Evolutionary conservation across 495 filamentous ascomycete genomes (phyloP).

Genomic region (Immersiella caudata): DNA sequence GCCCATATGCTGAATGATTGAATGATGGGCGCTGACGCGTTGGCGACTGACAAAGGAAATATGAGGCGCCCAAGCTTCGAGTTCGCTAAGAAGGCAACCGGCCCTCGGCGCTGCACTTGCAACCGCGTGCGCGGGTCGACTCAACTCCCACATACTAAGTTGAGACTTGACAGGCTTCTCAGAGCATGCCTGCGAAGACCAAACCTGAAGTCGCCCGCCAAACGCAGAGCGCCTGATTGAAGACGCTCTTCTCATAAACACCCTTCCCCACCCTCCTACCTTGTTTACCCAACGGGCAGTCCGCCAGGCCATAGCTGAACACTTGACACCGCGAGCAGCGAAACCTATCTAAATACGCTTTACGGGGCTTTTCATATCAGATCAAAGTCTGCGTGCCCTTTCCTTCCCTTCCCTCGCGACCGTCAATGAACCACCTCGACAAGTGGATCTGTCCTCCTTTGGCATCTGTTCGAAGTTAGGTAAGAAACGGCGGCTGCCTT

Average conservation of each 20-base stretch:
- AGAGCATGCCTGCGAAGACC: not conserved
- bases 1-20: no score
- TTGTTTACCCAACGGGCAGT: not conserved
- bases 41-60: not conserved
- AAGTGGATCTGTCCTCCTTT: not conserved
- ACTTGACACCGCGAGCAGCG: conserved; percentile 30
- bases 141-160: not conserved
- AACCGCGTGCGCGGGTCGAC: conserved; percentile 12
- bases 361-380: conserved; percentile 32
- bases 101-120: conserved; percentile 23
- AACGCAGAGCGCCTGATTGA: not conserved
- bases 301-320: conserved; percentile 25
- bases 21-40: not conserved
- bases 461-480: not conserved
- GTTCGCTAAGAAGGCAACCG: not conserved
- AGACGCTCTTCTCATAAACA: conserved; percentile 1
- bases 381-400: not conserved
- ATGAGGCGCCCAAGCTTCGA: not conserved
- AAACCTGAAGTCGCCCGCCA: not conserved
- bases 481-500: not conserved
- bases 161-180: conserved; percentile 10
- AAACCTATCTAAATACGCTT: conserved; percentile 41
- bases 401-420: not conserved
- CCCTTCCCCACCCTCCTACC: not conserved
- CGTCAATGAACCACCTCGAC: not conserved